Conservation (phyloP, 495 filamentous ascomycete genomes). For the Tuber aestivum region DNA sequence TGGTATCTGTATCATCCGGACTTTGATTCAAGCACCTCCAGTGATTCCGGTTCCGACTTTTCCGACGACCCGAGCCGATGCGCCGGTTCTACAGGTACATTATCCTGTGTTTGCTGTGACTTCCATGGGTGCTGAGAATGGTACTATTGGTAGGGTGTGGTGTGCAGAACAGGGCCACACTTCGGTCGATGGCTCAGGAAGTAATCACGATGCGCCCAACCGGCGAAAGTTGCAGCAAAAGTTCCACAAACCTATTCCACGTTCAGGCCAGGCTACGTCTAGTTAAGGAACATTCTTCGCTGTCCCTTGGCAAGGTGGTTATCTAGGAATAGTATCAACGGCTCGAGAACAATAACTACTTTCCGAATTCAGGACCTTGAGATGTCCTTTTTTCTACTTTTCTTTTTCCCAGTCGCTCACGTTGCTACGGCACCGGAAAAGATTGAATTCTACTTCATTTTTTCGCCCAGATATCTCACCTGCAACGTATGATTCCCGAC, state of each 20-base stretch:
- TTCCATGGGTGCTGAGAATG: not conserved
- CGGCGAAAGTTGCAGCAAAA: not conserved
- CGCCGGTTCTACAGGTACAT: not conserved
- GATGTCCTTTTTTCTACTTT: not conserved
- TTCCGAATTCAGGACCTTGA: not conserved
- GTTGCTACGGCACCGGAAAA: not conserved
- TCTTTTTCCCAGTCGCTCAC: not conserved
- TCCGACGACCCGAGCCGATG: not conserved
- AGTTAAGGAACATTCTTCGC: not conserved
- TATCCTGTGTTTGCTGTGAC: not conserved
- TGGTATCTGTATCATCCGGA: not conserved
- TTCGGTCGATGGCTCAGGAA: not conserved
- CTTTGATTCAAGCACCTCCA: not conserved
- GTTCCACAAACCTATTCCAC: not conserved
- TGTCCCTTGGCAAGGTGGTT: accelerated
- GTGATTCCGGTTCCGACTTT: not conserved
- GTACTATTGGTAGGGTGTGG: not conserved
- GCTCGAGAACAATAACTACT: not conserved
- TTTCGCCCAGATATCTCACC: not conserved
- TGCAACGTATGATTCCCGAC: not conserved
- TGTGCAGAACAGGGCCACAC: not conserved
- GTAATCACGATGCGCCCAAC: not conserved
- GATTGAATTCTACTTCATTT: not conserved
- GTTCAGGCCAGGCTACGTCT: not conserved
- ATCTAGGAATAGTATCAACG: not conserved